Evolutionary conservation across 208 protist genomes (phyloP).

Genomic region (Leishmania martiniquensis): DNA sequence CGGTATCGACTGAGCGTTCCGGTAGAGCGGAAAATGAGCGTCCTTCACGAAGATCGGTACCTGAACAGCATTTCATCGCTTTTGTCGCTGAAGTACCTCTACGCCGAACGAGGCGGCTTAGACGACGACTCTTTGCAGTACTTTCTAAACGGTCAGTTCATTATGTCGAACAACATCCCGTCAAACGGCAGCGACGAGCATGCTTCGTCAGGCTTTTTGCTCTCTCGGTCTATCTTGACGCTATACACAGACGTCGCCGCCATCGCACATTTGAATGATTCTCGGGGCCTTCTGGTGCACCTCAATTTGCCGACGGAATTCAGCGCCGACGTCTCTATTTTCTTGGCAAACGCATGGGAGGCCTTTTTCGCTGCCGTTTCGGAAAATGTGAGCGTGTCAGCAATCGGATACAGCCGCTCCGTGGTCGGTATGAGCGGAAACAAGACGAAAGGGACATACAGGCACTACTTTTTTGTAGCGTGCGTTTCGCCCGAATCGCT

Average conservation of each 20-base stretch:
- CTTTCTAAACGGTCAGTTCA: conserved; percentile 56
- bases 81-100: conserved; percentile 53
- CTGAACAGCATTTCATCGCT: conserved; percentile 54
- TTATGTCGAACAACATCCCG: conserved; percentile 42
- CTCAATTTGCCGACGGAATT: conserved; percentile 59
- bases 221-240: conserved; percentile 63
- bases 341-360: conserved; percentile 60
- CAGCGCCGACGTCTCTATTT: conserved; percentile 38
- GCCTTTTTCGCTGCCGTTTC: conserved; percentile 53
- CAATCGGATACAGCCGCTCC: conserved; percentile 62
- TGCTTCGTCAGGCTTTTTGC: conserved; percentile 58
- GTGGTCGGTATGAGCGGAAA: conserved; percentile 31
- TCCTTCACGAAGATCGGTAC: conserved; percentile 32
- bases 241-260: conserved; percentile 41
- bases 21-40: conserved; percentile 30
- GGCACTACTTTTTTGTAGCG: conserved; percentile 78
- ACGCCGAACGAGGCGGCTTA: conserved; percentile 42
- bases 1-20: conserved; percentile 62
- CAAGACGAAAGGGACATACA: conserved; percentile 41
- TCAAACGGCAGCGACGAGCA: conserved; percentile 23
- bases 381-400: conserved; percentile 41
- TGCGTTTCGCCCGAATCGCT: conserved; percentile 29
- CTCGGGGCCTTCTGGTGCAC: conserved; percentile 58
- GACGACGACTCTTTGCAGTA: conserved; percentile 58
- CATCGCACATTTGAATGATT: conserved; percentile 52